Evolutionary conservation across 352 stramenopile species (phyloP), one percentile per base, ranked within the genome.

Genomic region (Blastocystis sp.): DNA sequence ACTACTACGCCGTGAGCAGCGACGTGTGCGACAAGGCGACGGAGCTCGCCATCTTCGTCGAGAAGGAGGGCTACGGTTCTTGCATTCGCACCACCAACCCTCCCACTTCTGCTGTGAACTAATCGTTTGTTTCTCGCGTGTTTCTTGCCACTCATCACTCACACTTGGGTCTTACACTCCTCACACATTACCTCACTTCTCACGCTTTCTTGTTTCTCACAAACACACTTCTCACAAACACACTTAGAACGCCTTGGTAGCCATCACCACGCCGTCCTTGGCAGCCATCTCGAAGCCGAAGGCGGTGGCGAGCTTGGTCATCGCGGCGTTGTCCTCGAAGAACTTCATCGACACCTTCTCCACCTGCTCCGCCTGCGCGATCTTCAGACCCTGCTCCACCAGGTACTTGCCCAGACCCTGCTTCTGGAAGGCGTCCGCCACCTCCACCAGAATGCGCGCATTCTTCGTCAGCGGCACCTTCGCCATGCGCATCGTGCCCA

Each of bases 1-100:
- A 94, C 89, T 94, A 94, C 52, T 80, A 61, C 60, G 4, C 38
- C 7, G 54, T 87, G n/a, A 87, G 77, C 54, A 87, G 28, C 42
- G 65, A 87, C 14, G 24, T 87, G 45, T 54, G 28, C 34, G 45
- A 76, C 9, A 17, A 59, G 21, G 65, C 77, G 63, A 87, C 3
- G n/a, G 52, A 70, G 28, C 28, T 87, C 21, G 77, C 54, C 0
- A 87, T 87, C 17, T 87, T 77, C 71, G 65, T 87, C 7, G 62
- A 77, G 19, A 87, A 74, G 21, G 62, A 74, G 21, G 62, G 62
- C 38, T 77, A 77, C 71, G 77, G 77, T 42, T 87, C 77, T 19
- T 77, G 62, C 52, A 87, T 77, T 77, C 62, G 65, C 10, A 57
- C 69, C 14, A 43, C 28, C 3, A 9, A 71, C 21, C 77, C 77